Evolutionary conservation across 202 grass and related monocot genomes (phyloP), one percentile per base, ranked within the genome.

Genomic region (Sporobolus alterniflorus): DNA sequence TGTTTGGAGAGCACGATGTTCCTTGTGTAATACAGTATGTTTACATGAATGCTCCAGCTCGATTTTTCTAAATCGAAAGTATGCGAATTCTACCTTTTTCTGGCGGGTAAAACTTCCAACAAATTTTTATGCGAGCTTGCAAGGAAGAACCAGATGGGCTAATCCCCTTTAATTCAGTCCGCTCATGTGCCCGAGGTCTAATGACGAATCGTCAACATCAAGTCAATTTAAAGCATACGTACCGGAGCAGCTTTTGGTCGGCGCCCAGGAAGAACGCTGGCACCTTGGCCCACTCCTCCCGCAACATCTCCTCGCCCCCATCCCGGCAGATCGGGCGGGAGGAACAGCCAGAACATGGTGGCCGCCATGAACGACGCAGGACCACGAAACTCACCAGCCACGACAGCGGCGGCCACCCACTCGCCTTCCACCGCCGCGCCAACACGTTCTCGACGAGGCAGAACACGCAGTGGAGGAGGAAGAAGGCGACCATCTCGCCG

Each of bases 331-430:
- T 15, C 36, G 85, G 85, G 82, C 21, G 88, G 82, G 55, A 91
- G 86, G 74, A 91, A 91, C 3, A 86, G 73, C 82, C 85, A 94
- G 67, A 86, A 91, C 44, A 82, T 57, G 1, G 91, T 88, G 16
- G 16, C 15, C 1, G 56, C 64, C 14, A 86, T 9, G 44, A 93
- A 85, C 61, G 1, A 12, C 60, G 52, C 3, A 84, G 59, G 0
- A 71, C 30, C 49, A n/a, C 32, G 7, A 84, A 48, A 32, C 28
- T 30, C 49, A 88, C 70, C 16, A 9, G 3, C 0, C 47, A 34
- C 24, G 79, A 76, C 42, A 36, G 73, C 21, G 64, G 44, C 74
- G 52, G 72, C 90, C 20, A 65, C 2, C 47, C 42, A 29, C 5
- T 40, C 0, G 29, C 40, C 21, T 20, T 4, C 51, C 78, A 33